Evolutionary conservation across 768 basidiomycete species (phyloP).

Genomic region (Collybiopsis confluens): DNA sequence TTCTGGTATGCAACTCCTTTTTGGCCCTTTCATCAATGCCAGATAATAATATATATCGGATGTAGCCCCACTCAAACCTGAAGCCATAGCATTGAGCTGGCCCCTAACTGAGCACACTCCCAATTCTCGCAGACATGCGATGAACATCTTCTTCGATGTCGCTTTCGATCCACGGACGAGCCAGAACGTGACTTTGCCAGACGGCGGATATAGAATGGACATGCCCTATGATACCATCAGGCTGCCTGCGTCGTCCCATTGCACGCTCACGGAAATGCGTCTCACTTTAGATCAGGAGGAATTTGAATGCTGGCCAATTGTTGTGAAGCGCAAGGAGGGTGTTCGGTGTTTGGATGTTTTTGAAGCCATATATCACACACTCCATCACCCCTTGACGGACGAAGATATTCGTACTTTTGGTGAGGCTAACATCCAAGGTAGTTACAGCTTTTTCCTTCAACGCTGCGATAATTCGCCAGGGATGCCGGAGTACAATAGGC

Average conservation of each 20-base stretch:
- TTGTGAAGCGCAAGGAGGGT: constrained; percentile 1
- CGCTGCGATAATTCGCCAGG: constrained; percentile 6
- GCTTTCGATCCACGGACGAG: constrained; percentile 4
- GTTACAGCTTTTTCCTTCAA: constrained; percentile 2
- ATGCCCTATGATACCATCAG: neutral
- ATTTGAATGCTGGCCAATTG: constrained; percentile 1
- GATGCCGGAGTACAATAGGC: neutral
- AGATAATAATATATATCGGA: neutral
- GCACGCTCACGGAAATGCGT: constrained; percentile 6
- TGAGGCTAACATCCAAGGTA: constrained; percentile 6
- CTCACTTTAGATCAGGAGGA: neutral
- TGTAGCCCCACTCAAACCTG: constrained; percentile 3
- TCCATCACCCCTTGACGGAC: neutral
- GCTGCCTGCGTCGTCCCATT: constrained; percentile 3
- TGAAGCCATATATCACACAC: constrained; percentile 3
- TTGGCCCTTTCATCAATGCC: neutral
- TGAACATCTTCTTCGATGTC: constrained; percentile 2
- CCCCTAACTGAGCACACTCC: neutral
- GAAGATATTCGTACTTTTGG: constrained; percentile 5
- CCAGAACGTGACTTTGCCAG: neutral
- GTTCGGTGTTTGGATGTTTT: constrained; percentile 4
- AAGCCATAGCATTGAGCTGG: constrained; percentile 6
- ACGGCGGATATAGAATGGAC: neutral
- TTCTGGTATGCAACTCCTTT: neutral
- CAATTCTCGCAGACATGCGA: neutral